These are phyloP conservation scores for Prunus fruticosa DNA, from an alignment of 306 rosid genomes.

Conservation along the genomic window DNA sequence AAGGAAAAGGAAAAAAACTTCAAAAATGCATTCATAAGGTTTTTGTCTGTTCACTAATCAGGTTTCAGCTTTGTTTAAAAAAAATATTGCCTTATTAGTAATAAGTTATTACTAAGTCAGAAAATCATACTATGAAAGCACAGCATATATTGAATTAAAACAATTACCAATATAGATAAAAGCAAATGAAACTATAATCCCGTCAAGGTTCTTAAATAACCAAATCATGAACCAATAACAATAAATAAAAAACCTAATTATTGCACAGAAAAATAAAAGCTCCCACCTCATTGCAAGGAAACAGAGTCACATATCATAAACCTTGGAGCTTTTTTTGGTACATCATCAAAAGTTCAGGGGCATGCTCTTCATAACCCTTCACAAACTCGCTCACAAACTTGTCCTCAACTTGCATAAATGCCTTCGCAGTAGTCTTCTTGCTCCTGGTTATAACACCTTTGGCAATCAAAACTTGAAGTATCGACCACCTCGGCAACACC, in stretches of 20 bases:
- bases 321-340: conserved; percentile 9
- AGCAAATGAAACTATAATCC: not conserved
- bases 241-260: not conserved
- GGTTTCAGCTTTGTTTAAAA: too few species aligned
- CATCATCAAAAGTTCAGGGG: conserved; percentile 14
- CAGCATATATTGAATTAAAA: not conserved
- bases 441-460: conserved; percentile 4
- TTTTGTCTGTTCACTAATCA: not conserved
- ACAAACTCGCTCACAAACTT: conserved; percentile 14
- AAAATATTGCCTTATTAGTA: too few species aligned
- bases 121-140: too few species aligned
- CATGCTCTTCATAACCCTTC: not conserved
- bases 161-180: not conserved
- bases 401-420: not conserved
- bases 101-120: too few species aligned
- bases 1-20: not conserved
- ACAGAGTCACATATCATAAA: not conserved
- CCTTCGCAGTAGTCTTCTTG: conserved; percentile 7
- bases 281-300: not conserved
- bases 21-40: not conserved
- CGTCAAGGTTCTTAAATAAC: not conserved
- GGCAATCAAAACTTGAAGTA: conserved; percentile 11
- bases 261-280: not conserved
- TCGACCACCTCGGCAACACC: conserved; percentile 17
- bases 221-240: not conserved